Evolutionary conservation across 257 asterid genomes (phyloP), one percentile per base, ranked within the genome.

Genomic region (Linderniella brevidens): DNA sequence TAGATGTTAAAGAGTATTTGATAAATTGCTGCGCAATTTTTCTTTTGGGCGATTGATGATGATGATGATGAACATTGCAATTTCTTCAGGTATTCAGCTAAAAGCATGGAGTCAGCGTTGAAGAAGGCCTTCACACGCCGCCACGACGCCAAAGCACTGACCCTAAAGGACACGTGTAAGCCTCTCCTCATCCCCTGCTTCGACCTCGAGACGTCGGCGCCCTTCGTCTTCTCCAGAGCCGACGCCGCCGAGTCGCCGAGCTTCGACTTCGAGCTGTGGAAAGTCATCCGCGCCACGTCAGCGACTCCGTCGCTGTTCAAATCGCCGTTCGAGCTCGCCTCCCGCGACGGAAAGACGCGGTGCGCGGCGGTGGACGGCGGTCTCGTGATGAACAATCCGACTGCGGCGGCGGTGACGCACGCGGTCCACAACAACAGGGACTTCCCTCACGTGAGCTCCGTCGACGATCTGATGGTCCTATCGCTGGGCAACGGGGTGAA

Each of bases 391-490:
- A 90, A 81, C 70, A 90, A 90, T 53, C 98, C 98, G 0, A 66
- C 98, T 3, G 92, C 96, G 1, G 96, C 98, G 19, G 98, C 98
- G 40, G 82, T 85, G 17, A 90, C 96, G 41, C 98, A 90, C 66
- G 98, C 84, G 10, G 55, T 90, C 50, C 94, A 90, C 64, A 90
- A 90, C 60, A 90, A 90, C 65, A 80, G 92, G 0, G 96, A 90
- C 50, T 90, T 90, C 35, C 96, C 96, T 36, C 40, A 80, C 38
- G 95, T 80, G 3, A 84, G 75, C 15, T 80, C 94, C 15, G 80
- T 90, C 7, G 98, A 90, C 17, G 96, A 81, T 53, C 71, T 90
- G 4, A 47, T 90, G 53, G 79, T 84, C 37, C 79, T 90, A 8
- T 90, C 98, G 0, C 56, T 88, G 45, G 98, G 98, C 4, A 88